Evolutionary conservation across 768 basidiomycete species (phyloP).

Genomic region (Leucosporidium yakuticum): DNA sequence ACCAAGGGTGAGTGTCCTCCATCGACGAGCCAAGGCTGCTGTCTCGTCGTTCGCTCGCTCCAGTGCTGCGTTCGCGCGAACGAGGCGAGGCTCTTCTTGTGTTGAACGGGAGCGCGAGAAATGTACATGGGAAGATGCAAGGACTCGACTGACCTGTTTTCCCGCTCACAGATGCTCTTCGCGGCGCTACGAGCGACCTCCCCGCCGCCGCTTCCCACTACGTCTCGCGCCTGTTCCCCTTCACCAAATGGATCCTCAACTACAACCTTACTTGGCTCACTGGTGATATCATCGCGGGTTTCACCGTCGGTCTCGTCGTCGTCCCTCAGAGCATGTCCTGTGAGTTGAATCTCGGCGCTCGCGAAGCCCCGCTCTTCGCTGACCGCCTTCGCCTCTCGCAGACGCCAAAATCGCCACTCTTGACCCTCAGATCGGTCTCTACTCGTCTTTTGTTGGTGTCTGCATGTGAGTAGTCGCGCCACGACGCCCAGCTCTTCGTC

Average conservation of each 20-base stretch:
- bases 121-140: no score
- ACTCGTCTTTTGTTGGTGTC: conserved; percentile 86
- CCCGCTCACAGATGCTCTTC: no score
- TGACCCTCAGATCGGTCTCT: conserved; percentile 80
- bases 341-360: not conserved
- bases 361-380: not conserved
- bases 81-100: no score
- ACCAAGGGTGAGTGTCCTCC: no score
- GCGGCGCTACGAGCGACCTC: no score
- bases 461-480: not conserved
- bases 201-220: no score
- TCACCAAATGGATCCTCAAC: conserved; percentile 28
- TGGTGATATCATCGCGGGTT: conserved; percentile 40
- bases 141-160: no score
- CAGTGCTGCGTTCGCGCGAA: no score
- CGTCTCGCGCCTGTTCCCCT: conserved; percentile 17
- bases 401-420: conserved; percentile 62
- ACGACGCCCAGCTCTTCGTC: conserved; percentile 80
- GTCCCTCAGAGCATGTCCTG: conserved; percentile 91
- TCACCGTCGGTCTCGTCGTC: conserved; percentile 72
- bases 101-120: no score
- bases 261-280: conserved; percentile 33
- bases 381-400: no score
- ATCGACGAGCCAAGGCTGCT: no score
- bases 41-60: no score